Evolutionary conservation across 331 rosid genomes (phyloP).

Genomic region (Phaseolus coccineus): DNA sequence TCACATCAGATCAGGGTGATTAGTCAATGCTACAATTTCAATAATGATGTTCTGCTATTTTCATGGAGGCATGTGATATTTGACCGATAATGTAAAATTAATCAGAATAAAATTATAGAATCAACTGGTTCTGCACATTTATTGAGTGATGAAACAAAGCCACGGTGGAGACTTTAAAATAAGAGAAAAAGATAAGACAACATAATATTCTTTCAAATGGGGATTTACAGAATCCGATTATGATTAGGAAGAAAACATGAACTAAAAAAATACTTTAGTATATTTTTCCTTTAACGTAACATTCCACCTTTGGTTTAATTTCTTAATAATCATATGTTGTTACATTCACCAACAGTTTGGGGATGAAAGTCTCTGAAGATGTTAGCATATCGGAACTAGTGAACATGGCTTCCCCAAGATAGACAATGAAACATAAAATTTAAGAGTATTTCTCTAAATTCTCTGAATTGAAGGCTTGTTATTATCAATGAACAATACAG

Average conservation of each 20-base stretch:
- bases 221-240: background rate
- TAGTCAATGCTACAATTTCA: constrained; percentile 19
- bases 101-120: background rate
- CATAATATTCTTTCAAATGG: background rate
- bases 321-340: background rate
- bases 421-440: constrained; percentile 10
- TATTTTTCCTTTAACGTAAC: background rate
- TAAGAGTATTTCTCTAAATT: background rate
- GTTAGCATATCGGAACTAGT: background rate
- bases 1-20: constrained; percentile 24
- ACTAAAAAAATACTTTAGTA: background rate
- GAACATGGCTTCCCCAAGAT: background rate
- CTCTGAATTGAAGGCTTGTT: constrained; percentile 9
- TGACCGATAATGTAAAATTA: background rate
- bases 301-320: background rate
- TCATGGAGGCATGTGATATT: constrained; percentile 52
- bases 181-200: background rate
- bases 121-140: background rate
- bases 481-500: background rate
- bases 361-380: constrained; percentile 15
- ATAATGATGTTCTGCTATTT: constrained; percentile 29
- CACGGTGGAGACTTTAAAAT: background rate
- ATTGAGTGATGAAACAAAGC: background rate
- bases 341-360: constrained; percentile 30
- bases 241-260: background rate